A percentile compares a stretch with the other conserved stretches of the same genome.
These are phyloP conservation scores for Vaccinium myrtillus DNA, from an alignment of 148 eudicot species.

Conservation along the genomic window DNA sequence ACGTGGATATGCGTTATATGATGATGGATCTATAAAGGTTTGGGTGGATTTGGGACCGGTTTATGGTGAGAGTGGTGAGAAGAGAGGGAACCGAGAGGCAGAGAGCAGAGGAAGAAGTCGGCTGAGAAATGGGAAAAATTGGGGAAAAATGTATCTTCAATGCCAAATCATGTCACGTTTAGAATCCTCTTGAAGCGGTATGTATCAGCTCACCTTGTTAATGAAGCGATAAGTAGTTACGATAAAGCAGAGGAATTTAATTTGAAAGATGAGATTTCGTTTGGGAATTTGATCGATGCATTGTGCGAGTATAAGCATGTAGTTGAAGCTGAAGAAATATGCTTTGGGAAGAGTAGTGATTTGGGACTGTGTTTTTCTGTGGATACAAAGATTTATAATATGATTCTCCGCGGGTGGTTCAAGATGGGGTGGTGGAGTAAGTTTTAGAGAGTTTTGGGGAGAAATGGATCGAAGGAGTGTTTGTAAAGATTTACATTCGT, in stretches of 20 bases:
- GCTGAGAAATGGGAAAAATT: too few species aligned
- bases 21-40: too few species aligned
- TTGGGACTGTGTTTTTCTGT: slow-evolving; percentile 24
- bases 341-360: slow-evolving; percentile 30
- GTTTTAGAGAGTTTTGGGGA: slow-evolving; percentile 85
- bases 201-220: slow-evolving; percentile 65
- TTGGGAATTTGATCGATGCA: slow-evolving; percentile 75
- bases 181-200: slow-evolving; percentile 79
- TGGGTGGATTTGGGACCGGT: too few species aligned
- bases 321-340: slow-evolving; percentile 81
- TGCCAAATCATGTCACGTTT: slow-evolving; percentile 68
- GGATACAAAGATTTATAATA: slow-evolving; percentile 65
- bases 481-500: slow-evolving; percentile 68
- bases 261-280: slow-evolving; percentile 76
- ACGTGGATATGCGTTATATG: too few species aligned
- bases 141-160: slow-evolving; percentile 25
- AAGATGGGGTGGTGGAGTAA: slow-evolving; percentile 89
- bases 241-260: slow-evolving; percentile 47
- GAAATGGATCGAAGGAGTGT: slow-evolving; percentile 77
- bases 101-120: too few species aligned
- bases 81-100: too few species aligned
- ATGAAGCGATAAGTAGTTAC: slow-evolving; percentile 63
- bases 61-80: too few species aligned
- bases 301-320: slow-evolving; percentile 93
- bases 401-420: slow-evolving; percentile 84